Evolutionary conservation across 2,329 filamentous ascomycete species (phyloP).

Genomic region (Arthrobotrys sphaeroides): DNA sequence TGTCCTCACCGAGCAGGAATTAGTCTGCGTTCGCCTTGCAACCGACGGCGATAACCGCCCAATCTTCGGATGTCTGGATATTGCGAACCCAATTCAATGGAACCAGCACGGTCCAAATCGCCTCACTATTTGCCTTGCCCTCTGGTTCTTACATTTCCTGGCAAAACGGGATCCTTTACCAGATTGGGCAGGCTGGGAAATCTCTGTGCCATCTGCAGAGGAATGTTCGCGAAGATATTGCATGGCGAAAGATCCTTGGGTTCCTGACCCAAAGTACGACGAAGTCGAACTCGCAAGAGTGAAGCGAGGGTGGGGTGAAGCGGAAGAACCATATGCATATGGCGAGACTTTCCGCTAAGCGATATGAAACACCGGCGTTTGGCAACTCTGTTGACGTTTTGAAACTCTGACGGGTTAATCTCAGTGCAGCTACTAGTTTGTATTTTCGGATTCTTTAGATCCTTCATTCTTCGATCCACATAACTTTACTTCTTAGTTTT

Average conservation of each 20-base stretch:
- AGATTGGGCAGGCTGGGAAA: slow-evolving; percentile 47
- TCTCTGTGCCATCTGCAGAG: slow-evolving; percentile 34
- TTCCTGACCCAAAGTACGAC: slow-evolving; percentile 48
- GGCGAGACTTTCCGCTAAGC: slow-evolving; percentile 43
- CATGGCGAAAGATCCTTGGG: slow-evolving; percentile 49
- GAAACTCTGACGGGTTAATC: background rate
- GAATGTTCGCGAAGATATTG: slow-evolving; percentile 51
- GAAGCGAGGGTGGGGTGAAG: slow-evolving; percentile 50
- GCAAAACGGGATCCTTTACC: slow-evolving; percentile 45
- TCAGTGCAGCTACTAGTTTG: background rate
- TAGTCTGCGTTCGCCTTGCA: slow-evolving; percentile 45
- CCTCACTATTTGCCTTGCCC: slow-evolving; percentile 41
- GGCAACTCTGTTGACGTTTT: background rate
- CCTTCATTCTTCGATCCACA: background rate
- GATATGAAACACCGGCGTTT: background rate
- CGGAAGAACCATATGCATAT: slow-evolving; percentile 49
- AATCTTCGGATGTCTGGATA: slow-evolving; percentile 49
- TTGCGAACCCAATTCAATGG: slow-evolving; percentile 50
- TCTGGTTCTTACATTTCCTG: slow-evolving; percentile 47
- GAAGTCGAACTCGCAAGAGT: slow-evolving; percentile 50
- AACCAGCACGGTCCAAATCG: slow-evolving; percentile 43
- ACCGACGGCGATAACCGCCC: slow-evolving; percentile 33
- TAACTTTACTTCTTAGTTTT: background rate
- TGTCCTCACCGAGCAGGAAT: slow-evolving; percentile 44
- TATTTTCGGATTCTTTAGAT: background rate